These are phyloP conservation scores for Talaromyces sp. DNA, from an alignment of 2,329 filamentous ascomycete species.

Conservation along the genomic window DNA sequence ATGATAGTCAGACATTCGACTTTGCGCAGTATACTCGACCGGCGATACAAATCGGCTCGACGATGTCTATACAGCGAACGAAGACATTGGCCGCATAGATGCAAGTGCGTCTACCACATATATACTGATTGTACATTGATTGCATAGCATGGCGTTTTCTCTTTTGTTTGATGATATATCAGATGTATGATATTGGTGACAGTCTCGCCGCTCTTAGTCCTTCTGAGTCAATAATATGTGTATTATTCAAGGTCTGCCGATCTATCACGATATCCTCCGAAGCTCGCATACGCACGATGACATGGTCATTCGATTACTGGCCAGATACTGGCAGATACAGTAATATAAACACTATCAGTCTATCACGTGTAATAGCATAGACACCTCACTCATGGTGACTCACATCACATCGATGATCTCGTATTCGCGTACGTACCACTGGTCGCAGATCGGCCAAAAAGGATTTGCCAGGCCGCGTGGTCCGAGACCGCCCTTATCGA, in stretches of 20 bases:
- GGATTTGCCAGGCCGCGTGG: no score
- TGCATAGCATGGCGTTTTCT: constrained; percentile 45
- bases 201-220: constrained; percentile 24
- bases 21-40: not conserved
- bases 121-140: constrained; percentile 32
- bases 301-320: not conserved
- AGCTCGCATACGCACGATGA: not conserved
- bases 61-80: not conserved
- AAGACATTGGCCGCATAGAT: not conserved
- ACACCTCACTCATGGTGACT: no score
- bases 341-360: no score
- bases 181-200: constrained; percentile 13
- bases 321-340: not conserved
- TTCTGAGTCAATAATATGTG: not conserved
- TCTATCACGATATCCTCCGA: not conserved
- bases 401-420: no score
- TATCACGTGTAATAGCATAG: no score
- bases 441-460: not conserved
- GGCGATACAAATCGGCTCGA: not conserved
- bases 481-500: not conserved
- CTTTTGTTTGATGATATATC: not conserved
- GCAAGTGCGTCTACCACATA: not conserved
- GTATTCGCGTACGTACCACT: not conserved
- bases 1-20: not conserved
- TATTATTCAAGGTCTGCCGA: not conserved